Conservation (phyloP, 768 basidiomycete species). For the Chalciporus piperatus region DNA sequence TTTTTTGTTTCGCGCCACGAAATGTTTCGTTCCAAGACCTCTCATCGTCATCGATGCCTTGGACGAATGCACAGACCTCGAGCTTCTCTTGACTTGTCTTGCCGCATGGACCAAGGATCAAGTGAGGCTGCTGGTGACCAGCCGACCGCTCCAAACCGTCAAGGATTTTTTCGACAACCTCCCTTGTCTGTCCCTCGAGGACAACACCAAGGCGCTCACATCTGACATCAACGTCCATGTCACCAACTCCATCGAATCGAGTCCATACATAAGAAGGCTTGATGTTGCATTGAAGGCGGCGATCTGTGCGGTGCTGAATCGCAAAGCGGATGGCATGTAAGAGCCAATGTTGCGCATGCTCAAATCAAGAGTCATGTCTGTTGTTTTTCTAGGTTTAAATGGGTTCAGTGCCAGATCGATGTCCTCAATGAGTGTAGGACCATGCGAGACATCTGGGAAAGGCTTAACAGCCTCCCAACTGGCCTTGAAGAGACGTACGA, state of each 20-base stretch:
- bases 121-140: constrained; percentile 6
- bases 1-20: background rate
- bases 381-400: constrained; percentile 1
- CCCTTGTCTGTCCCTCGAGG: constrained; percentile 11
- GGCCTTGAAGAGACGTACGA: constrained; percentile 23
- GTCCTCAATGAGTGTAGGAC: background rate
- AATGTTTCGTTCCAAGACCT: background rate
- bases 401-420: constrained; percentile 7
- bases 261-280: constrained; percentile 3
- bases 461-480: constrained; percentile 9
- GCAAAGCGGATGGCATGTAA: constrained; percentile 22
- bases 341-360: background rate
- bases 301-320: constrained; percentile 3
- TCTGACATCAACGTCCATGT: constrained; percentile 12
- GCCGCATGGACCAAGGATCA: background rate
- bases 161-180: background rate
- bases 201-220: background rate
- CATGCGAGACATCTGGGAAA: background rate
- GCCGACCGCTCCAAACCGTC: constrained; percentile 8
- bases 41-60: constrained; percentile 20
- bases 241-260: constrained; percentile 7
- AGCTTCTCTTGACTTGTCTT: constrained; percentile 13
- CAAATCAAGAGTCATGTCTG: background rate
- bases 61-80: constrained; percentile 17
- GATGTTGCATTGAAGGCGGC: constrained; percentile 3